Evolutionary conservation across 352 stramenopile species (phyloP), one percentile per base, ranked within the genome.

Genomic region (Phytopythium boreale): DNA sequence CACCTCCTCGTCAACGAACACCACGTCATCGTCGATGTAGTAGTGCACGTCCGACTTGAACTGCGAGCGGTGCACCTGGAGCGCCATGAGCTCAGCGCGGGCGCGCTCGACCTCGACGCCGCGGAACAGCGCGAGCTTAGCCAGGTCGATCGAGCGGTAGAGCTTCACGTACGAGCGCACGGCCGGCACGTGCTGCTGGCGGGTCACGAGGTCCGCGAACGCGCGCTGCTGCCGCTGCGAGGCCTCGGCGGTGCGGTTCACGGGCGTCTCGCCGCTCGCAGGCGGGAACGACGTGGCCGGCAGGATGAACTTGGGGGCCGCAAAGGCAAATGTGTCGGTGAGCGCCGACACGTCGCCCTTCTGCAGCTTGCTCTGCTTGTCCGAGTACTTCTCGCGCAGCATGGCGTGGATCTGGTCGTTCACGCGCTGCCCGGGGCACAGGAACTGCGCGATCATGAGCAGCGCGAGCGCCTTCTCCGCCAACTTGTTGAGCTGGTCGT

Each of bases 101-200:
- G 87, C 80, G 15, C 74, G 67, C 64, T 92, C 86, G 1, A 83
- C 67, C 46, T 92, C 84, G 56, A 96, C 76, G 56, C 84, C 87
- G 37, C 85, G 85, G 80, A 98, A 99, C 44, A 80, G 77, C 22
- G 92, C 92, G 27, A 99, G 83, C 80, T 99, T 99, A 43, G 84
- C 86, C 39, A 98, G 73, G 44, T 88, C 83, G 72, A 99, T 98
- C 51, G 93, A 98, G 9, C 94, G 97, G 80, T 99, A 99, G 9
- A 99, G 79, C 69, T 98, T 98, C 69, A 99, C 85, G 82, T 98
- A 98, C 55, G 91, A 98, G 59, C 95, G 79, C 53, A 99, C 83
- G 66, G 93, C 95, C 49, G 90, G 81, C 58, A 98, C 84, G 58
- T 88, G 85, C 62, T 89, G 74, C 71, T 98, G 90, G 46, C 84